phyloP scores from a whole-genome alignment of 345 rosid genomes.

The Dimocarpus longan region DNA sequence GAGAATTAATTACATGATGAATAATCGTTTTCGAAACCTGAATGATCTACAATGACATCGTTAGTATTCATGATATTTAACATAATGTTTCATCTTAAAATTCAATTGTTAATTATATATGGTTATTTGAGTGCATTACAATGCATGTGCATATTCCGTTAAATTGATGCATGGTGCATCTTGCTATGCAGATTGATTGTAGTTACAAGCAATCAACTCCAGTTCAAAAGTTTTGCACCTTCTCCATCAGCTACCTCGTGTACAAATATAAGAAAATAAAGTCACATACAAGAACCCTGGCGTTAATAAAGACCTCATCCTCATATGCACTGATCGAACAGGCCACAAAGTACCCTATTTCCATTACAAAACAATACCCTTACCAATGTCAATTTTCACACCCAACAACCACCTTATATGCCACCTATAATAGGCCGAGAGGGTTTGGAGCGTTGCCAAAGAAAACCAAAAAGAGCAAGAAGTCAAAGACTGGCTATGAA shows the following conservation, averaged over 20 bases:
- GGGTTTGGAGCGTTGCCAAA: conserved; percentile 74
- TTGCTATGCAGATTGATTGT: conserved; percentile 33
- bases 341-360: conserved; percentile 28
- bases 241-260: conserved; percentile 17
- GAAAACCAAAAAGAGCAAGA: conserved; percentile 55
- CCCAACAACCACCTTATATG: conserved; percentile 42
- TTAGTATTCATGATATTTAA: too few species aligned
- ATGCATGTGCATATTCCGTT: not conserved
- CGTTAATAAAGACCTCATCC: not conserved
- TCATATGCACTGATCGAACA: conserved; percentile 11
- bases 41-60: not conserved
- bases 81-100: too few species aligned
- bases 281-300: not conserved
- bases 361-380: conserved; percentile 4
- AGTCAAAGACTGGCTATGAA: conserved; percentile 29
- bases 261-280: conserved; percentile 5
- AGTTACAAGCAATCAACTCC: not conserved
- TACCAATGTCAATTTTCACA: conserved; percentile 23
- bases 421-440: conserved; percentile 67
- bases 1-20: too few species aligned
- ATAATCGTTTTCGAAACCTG: too few species aligned
- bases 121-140: not conserved
- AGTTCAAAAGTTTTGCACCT: conserved; percentile 19
- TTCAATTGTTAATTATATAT: too few species aligned
- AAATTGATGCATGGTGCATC: not conserved